Evolutionary conservation across 2,329 filamentous ascomycete species (phyloP), one percentile per base, ranked within the genome.

Genomic region (Dothistroma septosporum): DNA sequence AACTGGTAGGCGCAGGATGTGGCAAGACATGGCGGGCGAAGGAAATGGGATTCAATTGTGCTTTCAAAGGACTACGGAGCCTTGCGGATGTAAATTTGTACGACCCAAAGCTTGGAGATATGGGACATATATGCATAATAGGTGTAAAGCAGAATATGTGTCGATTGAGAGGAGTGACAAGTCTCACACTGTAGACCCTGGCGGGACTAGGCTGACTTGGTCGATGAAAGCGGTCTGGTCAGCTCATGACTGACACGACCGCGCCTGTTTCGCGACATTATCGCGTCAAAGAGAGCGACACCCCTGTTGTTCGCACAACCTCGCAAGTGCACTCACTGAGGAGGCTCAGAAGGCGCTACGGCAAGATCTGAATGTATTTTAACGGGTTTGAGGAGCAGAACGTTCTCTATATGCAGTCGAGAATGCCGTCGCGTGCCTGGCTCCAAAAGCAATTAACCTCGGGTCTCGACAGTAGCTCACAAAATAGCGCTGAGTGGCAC

Each of bases 1-100:
- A n/a, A 54, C 56, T 1, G 56, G 56, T 3, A 58, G 56, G 12
- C 47, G 14, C 22, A 58, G 49, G 28, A 58, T 54, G 56, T 46
- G 16, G 37, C 37, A 44, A 9, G 52, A 9, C 52, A 54, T 54
- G 12, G 32, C 10, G 32, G 32, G 37, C 37, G 19, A 16, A n/a
- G 16, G 16, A 2, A 44, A 3, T n/a, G 14, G 33, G 10, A 16
- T 44, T 16, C 4, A 44, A 44, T 28, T 28, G 24, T 44, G 37
- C 10, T 3, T 6, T 7, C 37, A 11, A 37, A 9, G 7, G 33
- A 28, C 24, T 28, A 28, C 3, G 6, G 24, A 6, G 24, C 6
- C 6, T 28, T 3, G 6, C 6, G 24, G 6, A 28, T 28, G 24
- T 28, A 6, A 28, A 3, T 28, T 28, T 6, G 3, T 3, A 28